phyloP scores from a whole-genome alignment of 2,329 filamentous ascomycete species.

The Trichophyton rubrum region DNA sequence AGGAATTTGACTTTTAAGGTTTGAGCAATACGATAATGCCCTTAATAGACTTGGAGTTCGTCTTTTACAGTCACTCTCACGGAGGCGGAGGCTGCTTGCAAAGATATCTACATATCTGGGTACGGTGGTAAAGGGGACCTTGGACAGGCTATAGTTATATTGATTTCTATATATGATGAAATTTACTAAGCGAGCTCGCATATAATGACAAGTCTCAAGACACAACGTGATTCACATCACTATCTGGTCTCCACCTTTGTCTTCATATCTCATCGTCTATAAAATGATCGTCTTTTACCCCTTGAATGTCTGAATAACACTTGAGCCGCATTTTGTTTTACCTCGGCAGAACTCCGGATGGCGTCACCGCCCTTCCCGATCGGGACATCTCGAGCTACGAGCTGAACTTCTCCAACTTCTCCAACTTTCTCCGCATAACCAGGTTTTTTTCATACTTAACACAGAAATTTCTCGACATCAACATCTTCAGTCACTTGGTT shows the following conservation, averaged over 20 bases:
- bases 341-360: background rate
- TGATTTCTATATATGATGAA: background rate
- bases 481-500: background rate
- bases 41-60: background rate
- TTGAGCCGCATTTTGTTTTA: background rate
- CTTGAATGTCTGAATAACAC: background rate
- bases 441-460: background rate
- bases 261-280: background rate
- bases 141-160: background rate
- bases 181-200: background rate
- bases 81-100: background rate
- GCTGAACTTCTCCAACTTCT: conserved; percentile 4
- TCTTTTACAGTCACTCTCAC: background rate
- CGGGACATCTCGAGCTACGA: background rate
- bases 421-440: conserved; percentile 2
- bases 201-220: background rate
- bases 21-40: background rate
- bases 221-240: background rate
- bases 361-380: conserved; percentile 1
- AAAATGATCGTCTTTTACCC: background rate
- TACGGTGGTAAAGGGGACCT: background rate
- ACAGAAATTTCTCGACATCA: background rate
- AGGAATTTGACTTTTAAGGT: conserved; percentile 71
- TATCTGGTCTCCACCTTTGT: background rate
- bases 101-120: background rate